These are phyloP conservation scores for Harringtonia aguacate DNA, from an alignment of 2,329 filamentous ascomycete genomes.

Conservation along the genomic window DNA sequence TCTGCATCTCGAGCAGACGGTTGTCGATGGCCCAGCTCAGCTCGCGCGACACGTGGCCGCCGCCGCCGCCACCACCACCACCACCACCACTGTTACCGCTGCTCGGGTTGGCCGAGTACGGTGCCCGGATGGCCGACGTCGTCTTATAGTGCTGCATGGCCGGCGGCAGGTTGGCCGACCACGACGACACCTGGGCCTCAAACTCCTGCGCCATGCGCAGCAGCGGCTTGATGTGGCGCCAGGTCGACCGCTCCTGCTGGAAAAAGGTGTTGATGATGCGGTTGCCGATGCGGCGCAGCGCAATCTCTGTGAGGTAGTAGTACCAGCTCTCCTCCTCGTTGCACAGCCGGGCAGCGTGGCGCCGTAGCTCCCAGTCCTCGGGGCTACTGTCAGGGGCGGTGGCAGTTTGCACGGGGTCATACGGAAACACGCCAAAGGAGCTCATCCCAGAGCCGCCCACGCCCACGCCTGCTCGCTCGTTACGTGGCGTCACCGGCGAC, in stretches of 20 bases:
- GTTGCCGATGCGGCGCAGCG: constrained; percentile 1
- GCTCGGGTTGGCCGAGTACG: background rate
- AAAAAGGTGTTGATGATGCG: constrained; percentile 1
- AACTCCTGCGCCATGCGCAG: background rate
- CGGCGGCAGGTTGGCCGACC: background rate
- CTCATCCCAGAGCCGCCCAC: background rate
- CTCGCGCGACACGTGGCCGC: background rate
- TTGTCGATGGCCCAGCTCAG: constrained; percentile 1
- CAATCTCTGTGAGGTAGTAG: constrained; percentile 6
- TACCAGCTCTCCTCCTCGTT: constrained; percentile 2
- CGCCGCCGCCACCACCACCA: no score
- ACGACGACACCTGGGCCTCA: background rate
- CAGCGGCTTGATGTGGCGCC: background rate
- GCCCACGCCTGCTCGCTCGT: background rate
- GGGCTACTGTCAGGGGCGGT: no score
- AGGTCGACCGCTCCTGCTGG: background rate
- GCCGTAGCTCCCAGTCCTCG: background rate
- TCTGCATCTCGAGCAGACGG: background rate
- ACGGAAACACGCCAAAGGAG: no score
- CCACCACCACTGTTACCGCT: no score
- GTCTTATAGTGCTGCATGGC: background rate
- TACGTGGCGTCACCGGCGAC: background rate
- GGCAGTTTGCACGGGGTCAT: no score
- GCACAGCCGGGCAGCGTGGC: background rate
- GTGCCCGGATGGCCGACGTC: background rate